Evolutionary conservation across 2,329 filamentous ascomycete species (phyloP).

Genomic region (Diatrype stigma): DNA sequence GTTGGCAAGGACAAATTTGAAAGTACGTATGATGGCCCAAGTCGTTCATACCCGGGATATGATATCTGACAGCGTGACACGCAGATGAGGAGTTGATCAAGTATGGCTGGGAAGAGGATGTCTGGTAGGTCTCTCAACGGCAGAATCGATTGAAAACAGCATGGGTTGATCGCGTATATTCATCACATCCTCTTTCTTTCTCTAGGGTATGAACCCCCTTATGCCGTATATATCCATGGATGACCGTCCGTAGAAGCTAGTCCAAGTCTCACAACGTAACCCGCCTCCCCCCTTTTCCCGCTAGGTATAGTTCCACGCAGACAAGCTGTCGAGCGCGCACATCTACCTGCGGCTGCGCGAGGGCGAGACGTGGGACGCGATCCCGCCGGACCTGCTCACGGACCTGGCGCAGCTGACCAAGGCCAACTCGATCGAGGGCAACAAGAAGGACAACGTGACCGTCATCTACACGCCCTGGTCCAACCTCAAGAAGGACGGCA

Average conservation of each 20-base stretch:
- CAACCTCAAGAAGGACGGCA: conserved; percentile 91
- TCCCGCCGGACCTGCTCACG: conserved; percentile 68
- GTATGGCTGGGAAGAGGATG: conserved; percentile 89
- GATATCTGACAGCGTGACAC: conserved; percentile 8
- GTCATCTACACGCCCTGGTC: conserved; percentile 98
- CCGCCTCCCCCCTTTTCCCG: too few species aligned
- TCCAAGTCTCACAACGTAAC: too few species aligned
- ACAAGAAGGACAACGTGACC: conserved; percentile 97
- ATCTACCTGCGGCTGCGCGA: conserved; percentile 86
- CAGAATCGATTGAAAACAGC: too few species aligned
- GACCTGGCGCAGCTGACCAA: conserved; percentile 98
- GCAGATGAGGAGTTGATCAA: conserved; percentile 95
- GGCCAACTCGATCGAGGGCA: conserved; percentile 98
- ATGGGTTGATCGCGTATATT: too few species aligned
- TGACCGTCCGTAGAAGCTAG: too few species aligned
- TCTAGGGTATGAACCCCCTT: conserved; percentile 23
- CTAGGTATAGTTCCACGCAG: conserved; percentile 75
- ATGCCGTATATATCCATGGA: too few species aligned
- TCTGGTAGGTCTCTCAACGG: conserved; percentile 61
- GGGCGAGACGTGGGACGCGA: conserved; percentile 76
- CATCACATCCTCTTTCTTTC: conserved; percentile 3
- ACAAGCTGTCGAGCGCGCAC: conserved; percentile 95
- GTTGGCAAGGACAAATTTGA: conserved; percentile 99
- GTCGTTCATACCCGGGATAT: conserved; percentile 6
- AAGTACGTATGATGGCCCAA: conserved; percentile 60